Conservation (phyloP, 768 basidiomycete species). For the Guyanaporus albipodus region DNA sequence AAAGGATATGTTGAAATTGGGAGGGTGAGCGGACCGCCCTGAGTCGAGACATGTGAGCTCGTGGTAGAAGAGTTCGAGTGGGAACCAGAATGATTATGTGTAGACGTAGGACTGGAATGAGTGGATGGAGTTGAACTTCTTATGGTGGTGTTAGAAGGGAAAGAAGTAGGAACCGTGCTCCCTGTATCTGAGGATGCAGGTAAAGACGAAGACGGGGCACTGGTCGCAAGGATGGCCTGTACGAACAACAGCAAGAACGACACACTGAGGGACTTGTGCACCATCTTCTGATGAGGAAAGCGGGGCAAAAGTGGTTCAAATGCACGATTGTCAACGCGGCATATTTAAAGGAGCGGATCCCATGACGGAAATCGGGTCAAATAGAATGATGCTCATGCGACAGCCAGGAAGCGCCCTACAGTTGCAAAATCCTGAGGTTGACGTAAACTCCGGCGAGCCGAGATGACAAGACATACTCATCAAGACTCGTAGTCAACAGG, state of each 20-base stretch:
- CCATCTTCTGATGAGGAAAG: conserved; percentile 15
- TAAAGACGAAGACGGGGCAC: not conserved
- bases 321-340: too few relatives aligned
- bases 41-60: conserved; percentile 7
- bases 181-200: not conserved
- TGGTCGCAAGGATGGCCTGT: conserved; percentile 3
- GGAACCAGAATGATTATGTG: not conserved
- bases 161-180: not conserved
- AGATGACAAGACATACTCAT: not conserved
- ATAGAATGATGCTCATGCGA: not conserved
- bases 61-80: conserved; percentile 9
- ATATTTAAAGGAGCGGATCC: conserved; percentile 8
- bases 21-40: conserved; percentile 27
- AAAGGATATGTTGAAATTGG: conserved; percentile 45
- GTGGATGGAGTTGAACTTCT: not conserved
- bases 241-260: conserved; percentile 14
- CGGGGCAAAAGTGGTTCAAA: not conserved
- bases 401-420: not conserved
- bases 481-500: conserved; percentile 4
- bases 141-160: not conserved
- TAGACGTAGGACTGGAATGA: not conserved
- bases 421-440: not conserved
- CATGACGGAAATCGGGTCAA: conserved; percentile 1
- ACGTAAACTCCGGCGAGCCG: not conserved
- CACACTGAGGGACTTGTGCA: conserved; percentile 4